Evolutionary conservation across 345 rosid genomes (phyloP).

Genomic region (Turritis glabra): DNA sequence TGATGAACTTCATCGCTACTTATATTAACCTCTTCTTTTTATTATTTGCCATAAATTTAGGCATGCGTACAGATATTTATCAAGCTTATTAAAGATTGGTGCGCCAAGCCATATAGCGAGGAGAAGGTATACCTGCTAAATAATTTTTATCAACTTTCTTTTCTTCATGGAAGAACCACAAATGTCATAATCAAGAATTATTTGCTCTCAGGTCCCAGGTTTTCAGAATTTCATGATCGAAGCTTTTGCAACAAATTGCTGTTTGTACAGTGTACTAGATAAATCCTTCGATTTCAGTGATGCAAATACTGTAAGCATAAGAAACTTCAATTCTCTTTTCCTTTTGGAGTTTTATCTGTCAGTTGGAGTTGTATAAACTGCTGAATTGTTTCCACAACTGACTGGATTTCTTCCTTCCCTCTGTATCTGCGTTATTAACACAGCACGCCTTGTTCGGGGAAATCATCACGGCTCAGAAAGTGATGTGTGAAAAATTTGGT

Average conservation of each 20-base stretch:
- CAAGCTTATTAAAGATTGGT: constrained; percentile 92
- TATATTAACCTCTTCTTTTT: constrained; percentile 1
- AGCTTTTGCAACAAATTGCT: constrained; percentile 73
- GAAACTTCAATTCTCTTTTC: background rate
- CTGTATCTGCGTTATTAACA: constrained; percentile 37
- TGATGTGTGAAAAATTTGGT: constrained; percentile 94
- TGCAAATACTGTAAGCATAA: constrained; percentile 78
- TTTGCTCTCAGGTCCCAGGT: constrained; percentile 71
- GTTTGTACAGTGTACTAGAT: constrained; percentile 82
- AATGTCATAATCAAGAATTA: background rate
- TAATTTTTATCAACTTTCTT: background rate
- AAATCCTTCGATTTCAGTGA: constrained; percentile 86
- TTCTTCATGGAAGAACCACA: background rate
- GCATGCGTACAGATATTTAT: constrained; percentile 90
- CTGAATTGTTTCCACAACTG: background rate
- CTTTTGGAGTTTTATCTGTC: background rate
- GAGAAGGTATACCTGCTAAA: constrained; percentile 54
- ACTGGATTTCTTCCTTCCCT: constrained; percentile 6
- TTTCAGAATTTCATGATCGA: constrained; percentile 75
- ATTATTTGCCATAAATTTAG: constrained; percentile 43
- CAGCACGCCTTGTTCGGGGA: constrained; percentile 87
- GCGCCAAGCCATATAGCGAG: constrained; percentile 54
- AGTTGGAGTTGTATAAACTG: background rate
- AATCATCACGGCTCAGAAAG: constrained; percentile 83
- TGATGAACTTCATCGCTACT: background rate